Conservation (phyloP, 2,329 filamentous ascomycete species). For the Botrytis fragariae region DNA sequence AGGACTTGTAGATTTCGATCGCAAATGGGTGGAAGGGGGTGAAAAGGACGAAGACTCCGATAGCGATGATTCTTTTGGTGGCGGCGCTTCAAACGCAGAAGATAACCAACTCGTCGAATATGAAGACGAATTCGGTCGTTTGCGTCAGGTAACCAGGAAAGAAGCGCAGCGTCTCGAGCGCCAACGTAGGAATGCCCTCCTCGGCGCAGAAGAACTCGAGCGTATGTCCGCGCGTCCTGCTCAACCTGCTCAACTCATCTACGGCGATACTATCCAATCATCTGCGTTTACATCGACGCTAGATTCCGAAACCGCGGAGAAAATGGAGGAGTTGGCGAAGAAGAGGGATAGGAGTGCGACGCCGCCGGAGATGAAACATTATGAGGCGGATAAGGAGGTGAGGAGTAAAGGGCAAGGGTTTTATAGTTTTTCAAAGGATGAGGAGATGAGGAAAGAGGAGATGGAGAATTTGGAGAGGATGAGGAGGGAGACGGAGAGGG, state of each 20-base stretch:
- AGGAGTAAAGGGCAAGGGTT: constrained; percentile 87
- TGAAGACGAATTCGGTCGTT: constrained; percentile 88
- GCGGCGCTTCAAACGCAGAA: constrained; percentile 39
- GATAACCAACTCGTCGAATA: constrained; percentile 71
- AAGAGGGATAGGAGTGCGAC: constrained; percentile 78
- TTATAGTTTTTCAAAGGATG: constrained; percentile 81
- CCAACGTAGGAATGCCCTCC: constrained; percentile 49
- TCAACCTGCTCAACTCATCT: constrained; percentile 70
- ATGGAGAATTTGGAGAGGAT: constrained; percentile 69
- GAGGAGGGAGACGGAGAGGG: constrained; percentile 64
- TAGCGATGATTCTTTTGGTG: constrained; percentile 30
- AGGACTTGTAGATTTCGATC: constrained; percentile 86
- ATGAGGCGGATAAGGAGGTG: constrained; percentile 81
- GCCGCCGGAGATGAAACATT: constrained; percentile 77
- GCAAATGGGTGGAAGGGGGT: constrained; percentile 77
- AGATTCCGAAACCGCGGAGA: constrained; percentile 62
- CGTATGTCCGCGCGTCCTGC: constrained; percentile 65
- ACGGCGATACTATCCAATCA: constrained; percentile 80
- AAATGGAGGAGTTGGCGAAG: constrained; percentile 75
- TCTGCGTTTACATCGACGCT: constrained; percentile 61
- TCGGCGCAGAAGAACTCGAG: constrained; percentile 61
- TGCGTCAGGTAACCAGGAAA: constrained; percentile 66
- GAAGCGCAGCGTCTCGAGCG: constrained; percentile 65
- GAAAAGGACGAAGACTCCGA: constrained; percentile 40
- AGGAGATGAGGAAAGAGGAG: constrained; percentile 61